These are phyloP conservation scores for Gossypium longicalyx DNA, from an alignment of 345 rosid species.

Conservation along the genomic window DNA sequence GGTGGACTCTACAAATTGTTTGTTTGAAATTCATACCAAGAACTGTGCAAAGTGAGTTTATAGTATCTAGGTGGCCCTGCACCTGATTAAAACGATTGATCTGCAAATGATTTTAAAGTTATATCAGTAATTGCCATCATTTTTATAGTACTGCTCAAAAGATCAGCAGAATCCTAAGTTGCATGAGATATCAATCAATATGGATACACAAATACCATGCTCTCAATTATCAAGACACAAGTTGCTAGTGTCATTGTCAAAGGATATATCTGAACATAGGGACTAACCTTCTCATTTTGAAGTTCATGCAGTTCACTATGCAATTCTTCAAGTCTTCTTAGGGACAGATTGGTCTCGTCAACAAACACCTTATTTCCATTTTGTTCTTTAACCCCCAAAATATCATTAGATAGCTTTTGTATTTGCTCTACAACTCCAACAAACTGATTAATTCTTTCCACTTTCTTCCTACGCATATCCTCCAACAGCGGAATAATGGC, in stretches of 20 bases:
- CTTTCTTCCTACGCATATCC: conserved; percentile 39
- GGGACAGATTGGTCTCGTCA: conserved; percentile 49
- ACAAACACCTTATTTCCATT: conserved; percentile 23
- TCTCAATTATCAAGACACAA: not conserved
- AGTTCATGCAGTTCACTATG: conserved; percentile 36
- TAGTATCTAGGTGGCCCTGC: conserved; percentile 30
- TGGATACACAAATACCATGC: not conserved
- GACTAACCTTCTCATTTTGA: conserved; percentile 56
- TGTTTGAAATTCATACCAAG: conserved; percentile 56
- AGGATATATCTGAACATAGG: not conserved
- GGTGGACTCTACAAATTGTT: conserved; percentile 37
- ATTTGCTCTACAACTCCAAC: conserved; percentile 42
- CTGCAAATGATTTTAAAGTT: conserved; percentile 26
- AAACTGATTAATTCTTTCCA: conserved; percentile 43
- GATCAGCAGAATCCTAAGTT: not conserved
- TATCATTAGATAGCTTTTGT: conserved; percentile 43
- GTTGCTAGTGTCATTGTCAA: not conserved
- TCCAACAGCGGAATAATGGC: conserved; percentile 37
- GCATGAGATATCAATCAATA: not conserved
- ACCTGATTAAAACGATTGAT: conserved; percentile 43
- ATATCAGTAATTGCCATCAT: not conserved
- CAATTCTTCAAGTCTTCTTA: conserved; percentile 49
- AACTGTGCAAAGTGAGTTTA: conserved; percentile 49
- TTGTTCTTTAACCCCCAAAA: conserved; percentile 32
- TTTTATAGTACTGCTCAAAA: not conserved